Evolutionary conservation across 495 filamentous ascomycete genomes (phyloP), one percentile per base, ranked within the genome.

Genomic region (Cairneyella variabilis): DNA sequence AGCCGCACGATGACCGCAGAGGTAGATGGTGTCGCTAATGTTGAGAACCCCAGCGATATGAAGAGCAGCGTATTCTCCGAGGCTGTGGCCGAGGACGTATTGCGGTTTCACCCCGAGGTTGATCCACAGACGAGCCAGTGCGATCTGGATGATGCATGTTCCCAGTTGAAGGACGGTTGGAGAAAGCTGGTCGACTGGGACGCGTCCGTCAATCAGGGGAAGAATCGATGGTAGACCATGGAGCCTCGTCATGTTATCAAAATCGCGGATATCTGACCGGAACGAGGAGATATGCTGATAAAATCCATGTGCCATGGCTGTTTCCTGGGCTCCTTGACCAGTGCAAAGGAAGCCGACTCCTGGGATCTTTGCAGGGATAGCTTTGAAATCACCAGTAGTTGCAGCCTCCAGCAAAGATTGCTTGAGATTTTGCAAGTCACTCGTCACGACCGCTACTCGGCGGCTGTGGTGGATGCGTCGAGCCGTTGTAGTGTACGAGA

Each of bases 41-140:
- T 85, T 86, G 11, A 96, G 69, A 11, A 95, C 84, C 42, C 89
- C 91, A 11, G 90, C 84, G 26, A 83, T 80, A 59, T 92, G 76
- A 2, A 96, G 74, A 10, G 91, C 91, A 42, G 91, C 89, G 68
- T 92, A 96, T 66, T 96, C 90, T 48, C 91, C 91, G 12, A 80
- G 60, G 63, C 89, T 93, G 69, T 97, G 91, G 23, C 91, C 91
- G 27, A 96, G 72, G 3, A 95, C 89, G 32, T 82, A 83, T 37
- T 77, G 72, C 16, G 91, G 91, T 21, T 66, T 78, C 48, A 95
- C 75, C 22, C 88, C 90, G 76, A 88, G 85, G 5, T 86, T 83
- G 16, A 59, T 67, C 90, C 89, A 95, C 51, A 90, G 79, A 45
- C 81, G 83, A 20, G 85, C 83, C 41, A 95, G 72, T 2, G 90